Conservation (phyloP, 306 rosid genomes). For the Cucurbita ficifolia region DNA sequence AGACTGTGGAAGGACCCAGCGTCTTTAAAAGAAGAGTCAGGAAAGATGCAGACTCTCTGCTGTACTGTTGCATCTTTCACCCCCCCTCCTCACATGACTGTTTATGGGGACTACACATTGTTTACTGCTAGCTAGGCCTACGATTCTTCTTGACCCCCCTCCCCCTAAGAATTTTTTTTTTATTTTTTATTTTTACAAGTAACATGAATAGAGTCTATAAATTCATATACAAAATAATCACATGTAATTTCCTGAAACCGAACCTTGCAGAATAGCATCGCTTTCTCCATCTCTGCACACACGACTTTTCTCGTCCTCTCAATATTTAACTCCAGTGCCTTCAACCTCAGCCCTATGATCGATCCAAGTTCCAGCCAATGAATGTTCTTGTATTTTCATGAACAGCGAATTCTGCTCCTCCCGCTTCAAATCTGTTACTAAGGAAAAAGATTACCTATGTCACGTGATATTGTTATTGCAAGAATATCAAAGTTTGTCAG, state of each 20-base stretch:
- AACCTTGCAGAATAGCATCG: not conserved
- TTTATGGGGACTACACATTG: not conserved
- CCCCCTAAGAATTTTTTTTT: not conserved
- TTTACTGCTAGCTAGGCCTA: slow-evolving; percentile 2
- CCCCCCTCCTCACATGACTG: not conserved
- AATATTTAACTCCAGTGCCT: not conserved
- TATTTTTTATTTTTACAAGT: not conserved
- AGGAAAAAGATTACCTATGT: not conserved
- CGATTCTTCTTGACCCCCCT: not conserved
- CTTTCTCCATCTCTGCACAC: not conserved
- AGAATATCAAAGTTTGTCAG: not conserved
- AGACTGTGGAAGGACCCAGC: slow-evolving; percentile 3
- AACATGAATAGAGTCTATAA: not conserved
- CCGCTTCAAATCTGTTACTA: not conserved
- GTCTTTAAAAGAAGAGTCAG: not conserved
- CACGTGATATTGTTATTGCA: not conserved
- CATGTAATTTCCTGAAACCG: not conserved
- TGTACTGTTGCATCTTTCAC: slow-evolving; percentile 3
- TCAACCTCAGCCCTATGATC: not conserved
- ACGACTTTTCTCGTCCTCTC: not conserved
- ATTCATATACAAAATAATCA: slow-evolving; percentile 1
- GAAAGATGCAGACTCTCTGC: slow-evolving; percentile 3
- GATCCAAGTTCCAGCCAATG: not conserved
- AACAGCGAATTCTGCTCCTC: not conserved
- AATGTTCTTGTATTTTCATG: not conserved